phyloP scores from a whole-genome alignment of 2,329 filamentous ascomycete genomes.

The Sporothrix variecibatus region DNA sequence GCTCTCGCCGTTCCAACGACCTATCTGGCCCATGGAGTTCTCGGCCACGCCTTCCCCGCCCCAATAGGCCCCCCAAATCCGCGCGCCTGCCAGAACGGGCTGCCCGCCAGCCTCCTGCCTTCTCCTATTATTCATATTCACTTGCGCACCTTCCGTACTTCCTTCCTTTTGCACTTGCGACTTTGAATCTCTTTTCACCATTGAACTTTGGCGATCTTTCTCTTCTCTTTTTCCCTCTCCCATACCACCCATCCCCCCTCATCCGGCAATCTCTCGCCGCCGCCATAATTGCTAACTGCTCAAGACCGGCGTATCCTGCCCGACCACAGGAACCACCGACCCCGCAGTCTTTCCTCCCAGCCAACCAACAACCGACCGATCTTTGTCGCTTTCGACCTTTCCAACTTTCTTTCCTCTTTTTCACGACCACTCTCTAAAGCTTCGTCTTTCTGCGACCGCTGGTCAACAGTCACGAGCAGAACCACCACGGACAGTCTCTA shows the following conservation, averaged over 20 bases:
- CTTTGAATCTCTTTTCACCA: not conserved
- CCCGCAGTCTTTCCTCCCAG: conserved; percentile 9
- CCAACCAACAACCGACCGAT: conserved; percentile 1
- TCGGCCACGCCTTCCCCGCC: conserved; percentile 1
- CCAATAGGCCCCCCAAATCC: not conserved
- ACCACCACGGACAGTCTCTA: too few species aligned
- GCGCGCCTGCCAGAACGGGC: conserved; percentile 2
- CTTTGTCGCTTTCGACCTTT: not conserved
- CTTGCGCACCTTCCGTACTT: not conserved
- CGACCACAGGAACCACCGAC: not conserved
- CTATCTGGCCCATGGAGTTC: not conserved
- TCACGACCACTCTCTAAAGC: not conserved
- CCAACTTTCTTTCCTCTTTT: not conserved
- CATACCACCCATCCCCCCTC: not conserved
- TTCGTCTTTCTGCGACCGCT: not conserved
- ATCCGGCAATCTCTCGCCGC: not conserved
- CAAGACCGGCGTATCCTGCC: not conserved
- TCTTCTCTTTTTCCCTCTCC: not conserved
- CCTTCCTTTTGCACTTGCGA: conserved; percentile 1
- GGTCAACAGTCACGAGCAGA: not conserved
- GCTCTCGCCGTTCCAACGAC: not conserved
- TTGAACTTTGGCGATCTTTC: not conserved
- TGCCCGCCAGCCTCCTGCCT: conserved; percentile 9
- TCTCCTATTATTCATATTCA: not conserved
- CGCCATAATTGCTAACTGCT: not conserved